These are phyloP conservation scores for Dactylonectria estremocensis DNA, from an alignment of 2,329 filamentous ascomycete species.

Conservation along the genomic window DNA sequence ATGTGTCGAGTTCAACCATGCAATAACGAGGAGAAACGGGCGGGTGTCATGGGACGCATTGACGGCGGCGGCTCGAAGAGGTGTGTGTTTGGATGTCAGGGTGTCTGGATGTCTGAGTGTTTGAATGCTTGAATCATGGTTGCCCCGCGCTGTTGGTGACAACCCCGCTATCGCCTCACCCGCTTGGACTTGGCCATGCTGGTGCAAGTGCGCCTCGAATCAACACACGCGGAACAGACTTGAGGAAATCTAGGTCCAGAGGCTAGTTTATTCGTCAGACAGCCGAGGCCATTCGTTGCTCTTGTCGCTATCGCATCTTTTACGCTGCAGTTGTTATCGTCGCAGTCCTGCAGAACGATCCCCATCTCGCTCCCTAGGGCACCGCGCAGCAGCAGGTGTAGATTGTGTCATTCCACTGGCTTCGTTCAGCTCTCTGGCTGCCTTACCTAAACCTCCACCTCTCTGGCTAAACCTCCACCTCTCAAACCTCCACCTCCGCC, in stretches of 20 bases:
- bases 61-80: no score
- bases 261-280: background rate
- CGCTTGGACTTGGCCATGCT: background rate
- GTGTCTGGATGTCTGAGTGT: background rate
- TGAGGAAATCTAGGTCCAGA: slow-evolving; percentile 3
- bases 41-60: no score
- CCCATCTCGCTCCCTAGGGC: background rate
- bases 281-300: background rate
- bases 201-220: background rate
- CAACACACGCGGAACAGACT: background rate
- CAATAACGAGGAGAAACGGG: no score
- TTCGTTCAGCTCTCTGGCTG: slow-evolving; percentile 13
- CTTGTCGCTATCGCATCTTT: background rate
- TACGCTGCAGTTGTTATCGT: background rate
- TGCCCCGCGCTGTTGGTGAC: slow-evolving; percentile 20
- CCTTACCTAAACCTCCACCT: slow-evolving; percentile 30
- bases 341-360: background rate
- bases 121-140: background rate
- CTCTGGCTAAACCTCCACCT: slow-evolving; percentile 2
- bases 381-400: slow-evolving; percentile 13
- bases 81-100: no score
- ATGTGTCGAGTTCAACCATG: no score
- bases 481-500: slow-evolving; percentile 16
- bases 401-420: slow-evolving; percentile 23
- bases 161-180: slow-evolving; percentile 27